Evolutionary conservation across 371 early-diverging fungal species (phyloP), one percentile per base, ranked within the genome.

Genomic region (Syncephalastrum sp.): DNA sequence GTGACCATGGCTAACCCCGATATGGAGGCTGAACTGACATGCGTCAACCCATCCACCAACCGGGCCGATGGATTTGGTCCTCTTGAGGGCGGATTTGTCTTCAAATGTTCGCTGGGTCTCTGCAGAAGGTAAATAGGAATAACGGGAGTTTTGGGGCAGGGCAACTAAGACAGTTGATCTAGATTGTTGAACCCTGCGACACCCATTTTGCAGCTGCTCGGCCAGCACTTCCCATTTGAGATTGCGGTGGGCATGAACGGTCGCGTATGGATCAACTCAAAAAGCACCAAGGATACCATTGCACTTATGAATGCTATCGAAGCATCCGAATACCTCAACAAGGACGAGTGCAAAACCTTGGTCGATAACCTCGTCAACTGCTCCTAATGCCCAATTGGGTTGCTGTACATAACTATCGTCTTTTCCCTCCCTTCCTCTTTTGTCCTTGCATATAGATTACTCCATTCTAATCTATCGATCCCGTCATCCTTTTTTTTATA

Each of bases 1-100:
- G 84, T 98, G 1, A 67, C 84, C 3, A 72, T 92, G 60, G 97
- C 97, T 15, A 90, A 94, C 73, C 87, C 85, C 61, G 94, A 97
- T 70, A 95, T 98, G 92, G 98, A 98, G 53, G 91, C 97, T 3
- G 98, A 98, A 61, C 67, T 98, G 16, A 92, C 92, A 61, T 97
- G 98, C 71, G 68, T 87, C 47, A 92, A 93, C 61, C 87, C 91
- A 8, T 60, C 79, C 3, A 85, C 86, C 0, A 83, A 83, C 42
- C 87, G 82, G 61, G 81, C 89, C 0, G 90, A 89, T 48, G 93
- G 92, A 19, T 93, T 79, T 79, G 95, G 95, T 21, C 89, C 86
- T 69, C 70, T 95, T 42, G 81, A 85, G 58, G 81, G 70, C 24
- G 93, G 93, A 19, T 83, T 74, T 58, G 67, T 88, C 29, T 83